Base-by-base conservation (phyloP, 306 rosid species). In the Cucumis hystrix region DNA sequence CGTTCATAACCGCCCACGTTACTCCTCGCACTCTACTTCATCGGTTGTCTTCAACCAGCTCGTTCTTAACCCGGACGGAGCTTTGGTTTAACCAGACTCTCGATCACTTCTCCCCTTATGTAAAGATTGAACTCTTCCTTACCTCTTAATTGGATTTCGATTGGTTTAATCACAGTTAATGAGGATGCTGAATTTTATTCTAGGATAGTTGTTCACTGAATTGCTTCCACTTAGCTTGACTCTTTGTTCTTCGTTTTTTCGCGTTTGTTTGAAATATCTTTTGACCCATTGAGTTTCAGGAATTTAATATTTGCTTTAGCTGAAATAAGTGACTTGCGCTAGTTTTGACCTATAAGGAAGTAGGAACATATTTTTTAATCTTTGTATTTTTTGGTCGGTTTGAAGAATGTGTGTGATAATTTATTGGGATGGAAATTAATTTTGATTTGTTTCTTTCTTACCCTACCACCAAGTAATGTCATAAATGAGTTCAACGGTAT, bases 51-150 rank as follows among this genome's bases (percentile, higher is more conserved):
- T 80, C 52, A 33, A 66, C 7, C 82, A 60, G 39, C 78, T 80
- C 45, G 1, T 86, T 82, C 86, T 85, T 91, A 37, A 89, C 91
- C 40, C 74, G 63, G 39, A 30, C 87, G 56, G 89, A 86, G 81
- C 81, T 83, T 16, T 93, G 96, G 97, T 88, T 91, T 79, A 70
- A 77, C 8, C 98, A 91, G 81, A 91, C 89, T 13, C 93, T 93
- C 80, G 97, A 93, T 23, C 98, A 93, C 80, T 93, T 86, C 84
- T 88, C 96, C 62, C 97, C 93, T 82, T 89, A 67, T 78, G 97
- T 91, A 87, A 77, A 10, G 2, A 51, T 75, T 1, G 68, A 55
- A 41, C 54, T 76, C 82, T 75, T 39, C 62, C 7, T 43, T 64
- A 20, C 75, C 16, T 56, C 10, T 35, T 72, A 10, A 3, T n/a